These are phyloP conservation scores for Monilinia laxa DNA, from an alignment of 2,329 filamentous ascomycete genomes.

Conservation along the genomic window DNA sequence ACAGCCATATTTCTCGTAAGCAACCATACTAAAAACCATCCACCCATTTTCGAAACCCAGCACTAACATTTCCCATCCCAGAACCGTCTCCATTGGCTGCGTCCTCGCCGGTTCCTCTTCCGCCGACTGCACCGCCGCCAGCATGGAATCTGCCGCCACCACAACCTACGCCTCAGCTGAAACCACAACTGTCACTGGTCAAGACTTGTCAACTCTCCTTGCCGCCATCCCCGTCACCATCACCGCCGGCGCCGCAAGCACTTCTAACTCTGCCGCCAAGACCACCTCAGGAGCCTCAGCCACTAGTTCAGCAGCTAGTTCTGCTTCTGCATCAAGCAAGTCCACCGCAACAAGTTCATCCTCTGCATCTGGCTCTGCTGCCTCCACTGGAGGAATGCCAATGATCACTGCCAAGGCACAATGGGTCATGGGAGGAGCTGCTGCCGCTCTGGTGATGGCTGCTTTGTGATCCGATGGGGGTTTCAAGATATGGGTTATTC, in stretches of 20 bases:
- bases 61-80: slow-evolving; percentile 9
- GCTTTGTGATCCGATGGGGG: slow-evolving; percentile 25
- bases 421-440: slow-evolving; percentile 33
- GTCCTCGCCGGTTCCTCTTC: slow-evolving; percentile 23
- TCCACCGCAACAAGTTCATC: neutral
- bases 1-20: neutral
- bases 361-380: slow-evolving; percentile 18
- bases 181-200: slow-evolving; percentile 16
- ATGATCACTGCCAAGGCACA: slow-evolving; percentile 35
- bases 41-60: neutral
- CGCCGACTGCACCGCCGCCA: slow-evolving; percentile 26
- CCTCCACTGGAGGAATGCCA: slow-evolving; percentile 28
- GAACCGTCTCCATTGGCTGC: slow-evolving; percentile 27
- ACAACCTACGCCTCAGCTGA: slow-evolving; percentile 9
- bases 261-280: neutral
- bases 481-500: neutral
- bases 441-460: slow-evolving; percentile 35
- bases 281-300: neutral
- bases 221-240: slow-evolving; percentile 28
- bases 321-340: slow-evolving; percentile 1
- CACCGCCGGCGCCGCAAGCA: slow-evolving; percentile 26
- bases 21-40: neutral
- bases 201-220: slow-evolving; percentile 1
- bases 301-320: neutral
- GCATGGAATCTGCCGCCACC: neutral